A percentile compares a stretch with the other conserved stretches of the same genome.
Evolutionary conservation across 2,329 filamentous ascomycete species (phyloP).

Genomic region (Pseudofabraea citricarpa): DNA sequence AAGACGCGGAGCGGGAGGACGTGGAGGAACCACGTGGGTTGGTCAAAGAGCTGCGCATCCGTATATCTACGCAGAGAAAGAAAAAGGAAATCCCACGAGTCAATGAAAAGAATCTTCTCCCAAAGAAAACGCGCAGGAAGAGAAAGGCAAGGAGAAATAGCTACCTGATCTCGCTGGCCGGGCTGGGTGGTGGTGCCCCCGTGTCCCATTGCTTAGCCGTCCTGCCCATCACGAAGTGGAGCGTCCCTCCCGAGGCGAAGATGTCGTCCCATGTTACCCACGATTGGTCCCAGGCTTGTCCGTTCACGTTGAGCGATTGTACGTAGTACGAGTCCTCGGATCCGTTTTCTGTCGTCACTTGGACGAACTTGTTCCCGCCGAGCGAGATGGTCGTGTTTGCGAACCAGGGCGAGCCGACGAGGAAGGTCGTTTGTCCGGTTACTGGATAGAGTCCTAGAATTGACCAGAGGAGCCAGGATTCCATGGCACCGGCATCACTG

Average conservation of each 20-base stretch:
- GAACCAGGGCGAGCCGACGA: conserved; percentile 62
- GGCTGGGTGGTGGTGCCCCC: conserved; percentile 56
- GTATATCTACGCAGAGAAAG: too few species aligned
- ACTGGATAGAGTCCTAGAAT: conserved; percentile 66
- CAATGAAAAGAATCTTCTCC: too few species aligned
- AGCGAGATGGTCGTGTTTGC: conserved; percentile 53
- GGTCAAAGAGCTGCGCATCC: too few species aligned
- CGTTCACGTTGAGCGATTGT: conserved; percentile 63
- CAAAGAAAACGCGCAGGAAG: too few species aligned
- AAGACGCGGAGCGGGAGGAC: too few species aligned
- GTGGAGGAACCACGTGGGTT: too few species aligned
- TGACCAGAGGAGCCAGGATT: conserved; percentile 64
- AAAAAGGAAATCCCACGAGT: too few species aligned
- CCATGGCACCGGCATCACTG: conserved; percentile 68
- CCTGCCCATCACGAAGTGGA: conserved; percentile 60
- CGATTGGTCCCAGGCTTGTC: conserved; percentile 52
- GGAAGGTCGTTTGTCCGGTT: conserved; percentile 63
- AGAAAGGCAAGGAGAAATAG: too few species aligned
- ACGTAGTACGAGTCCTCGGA: conserved; percentile 50
- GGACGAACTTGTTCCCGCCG: conserved; percentile 46
- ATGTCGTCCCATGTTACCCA: conserved; percentile 66
- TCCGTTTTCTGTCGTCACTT: conserved; percentile 45
- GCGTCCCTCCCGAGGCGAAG: conserved; percentile 56
- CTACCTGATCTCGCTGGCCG: conserved; percentile 38
- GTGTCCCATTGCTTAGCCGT: conserved; percentile 51